Evolutionary conservation across 2,329 filamentous ascomycete genomes (phyloP).

Genomic region (Stemphylium lycopersici): DNA sequence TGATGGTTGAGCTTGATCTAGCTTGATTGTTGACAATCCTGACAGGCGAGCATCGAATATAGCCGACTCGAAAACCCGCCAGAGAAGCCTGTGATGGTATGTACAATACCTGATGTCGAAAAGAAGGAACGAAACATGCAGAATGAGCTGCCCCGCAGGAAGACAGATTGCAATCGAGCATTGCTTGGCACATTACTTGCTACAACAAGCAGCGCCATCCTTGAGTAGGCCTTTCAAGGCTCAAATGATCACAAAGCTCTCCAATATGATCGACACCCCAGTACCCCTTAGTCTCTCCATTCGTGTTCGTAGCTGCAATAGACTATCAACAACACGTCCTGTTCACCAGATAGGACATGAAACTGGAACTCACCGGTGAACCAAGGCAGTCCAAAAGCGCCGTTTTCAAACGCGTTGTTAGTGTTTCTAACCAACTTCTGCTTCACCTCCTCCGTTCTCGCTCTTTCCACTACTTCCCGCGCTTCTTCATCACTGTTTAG

Average conservation of each 20-base stretch:
- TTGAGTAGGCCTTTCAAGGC: constrained; percentile 52
- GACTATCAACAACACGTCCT: constrained; percentile 1
- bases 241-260: constrained; percentile 60
- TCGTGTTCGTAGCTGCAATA: constrained; percentile 56
- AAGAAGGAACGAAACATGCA: too few species aligned
- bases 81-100: too few species aligned
- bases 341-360: background rate
- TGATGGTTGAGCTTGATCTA: too few species aligned
- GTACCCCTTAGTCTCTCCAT: constrained; percentile 61
- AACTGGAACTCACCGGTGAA: constrained; percentile 50
- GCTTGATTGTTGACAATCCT: too few species aligned
- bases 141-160: too few species aligned
- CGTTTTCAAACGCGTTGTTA: constrained; percentile 58
- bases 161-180: too few species aligned
- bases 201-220: constrained; percentile 50
- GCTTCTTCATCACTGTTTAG: constrained; percentile 56
- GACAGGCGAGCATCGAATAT: too few species aligned
- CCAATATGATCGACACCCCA: constrained; percentile 68
- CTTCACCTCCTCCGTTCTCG: constrained; percentile 54
- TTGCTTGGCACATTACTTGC: background rate
- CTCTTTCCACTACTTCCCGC: constrained; percentile 49
- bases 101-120: too few species aligned
- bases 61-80: too few species aligned
- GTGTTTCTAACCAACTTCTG: constrained; percentile 57
- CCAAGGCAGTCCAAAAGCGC: constrained; percentile 67